Evolutionary conservation across 345 rosid species (phyloP), one percentile per base, ranked within the genome.

Genomic region (Salix viminalis): DNA sequence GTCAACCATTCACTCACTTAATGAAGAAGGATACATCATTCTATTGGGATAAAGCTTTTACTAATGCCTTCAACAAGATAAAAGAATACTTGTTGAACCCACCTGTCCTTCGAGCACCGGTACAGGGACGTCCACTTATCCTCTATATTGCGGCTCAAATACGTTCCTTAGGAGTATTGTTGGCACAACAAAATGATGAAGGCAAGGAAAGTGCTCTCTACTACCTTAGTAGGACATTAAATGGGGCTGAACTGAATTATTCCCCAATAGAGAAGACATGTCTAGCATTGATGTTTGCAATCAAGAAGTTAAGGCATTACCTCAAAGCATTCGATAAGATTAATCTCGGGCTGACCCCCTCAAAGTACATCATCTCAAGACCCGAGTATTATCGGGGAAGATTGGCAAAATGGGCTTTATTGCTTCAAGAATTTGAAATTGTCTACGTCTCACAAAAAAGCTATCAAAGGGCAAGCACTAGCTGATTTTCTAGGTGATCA

Each of bases 321-420:
- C 19, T 44, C 1, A 4, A 44, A 24, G 23, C 11, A 69, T 69
- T 6, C 15, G 2, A 10, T 44, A 7, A 18, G 32, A 68, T 42
- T 68, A 36, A 68, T 68, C 28, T 68, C n/a, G 3, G 23, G 52
- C 9, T 4, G 71, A 68, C 24, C 71, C 54, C 1, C 2, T 42
- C 30, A 68, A 68, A 68, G 9, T 68, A 68, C 30, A 68, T 68
- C 24, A 68, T 68, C 15, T 68, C 71, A 21, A 41, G 24, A 68
- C 54, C 5, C n/a, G n/a, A 41, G 24, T 50, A 50, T 0, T 50
- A 50, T 50, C n/a, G 18, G 9, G 9, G n/a, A 18, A 18, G 56
- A 50, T 50, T 18, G n/a, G 9, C n/a, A 50, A 18, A 18, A 50
- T 50, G 3, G 3, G 56, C n/a, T 50, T 50, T 50, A 5, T 50